Evolutionary conservation across 345 rosid species (phyloP).

Genomic region (Gossypium anomalum): DNA sequence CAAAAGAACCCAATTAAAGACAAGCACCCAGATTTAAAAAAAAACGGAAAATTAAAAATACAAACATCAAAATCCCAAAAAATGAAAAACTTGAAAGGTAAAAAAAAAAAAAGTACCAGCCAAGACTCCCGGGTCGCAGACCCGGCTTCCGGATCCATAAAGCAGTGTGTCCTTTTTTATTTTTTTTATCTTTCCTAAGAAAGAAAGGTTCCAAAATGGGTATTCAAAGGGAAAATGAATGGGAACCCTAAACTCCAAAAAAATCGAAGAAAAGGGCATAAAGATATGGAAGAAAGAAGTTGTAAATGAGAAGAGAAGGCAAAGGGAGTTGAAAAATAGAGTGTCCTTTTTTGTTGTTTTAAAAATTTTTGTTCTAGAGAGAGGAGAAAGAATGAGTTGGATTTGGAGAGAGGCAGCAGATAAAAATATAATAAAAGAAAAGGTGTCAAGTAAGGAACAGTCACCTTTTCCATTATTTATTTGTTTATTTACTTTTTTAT

Average conservation of each 20-base stretch:
- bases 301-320: neutral
- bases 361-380: neutral
- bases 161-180: neutral
- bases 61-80: neutral
- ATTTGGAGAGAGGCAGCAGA: conserved; percentile 8
- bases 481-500: neutral
- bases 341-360: neutral
- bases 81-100: neutral
- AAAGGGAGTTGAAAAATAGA: neutral
- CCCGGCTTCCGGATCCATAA: conserved; percentile 26
- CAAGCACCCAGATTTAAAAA: neutral
- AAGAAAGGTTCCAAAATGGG: neutral
- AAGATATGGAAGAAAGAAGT: neutral
- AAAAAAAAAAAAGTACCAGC: conserved; percentile 14
- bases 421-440: neutral
- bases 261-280: neutral
- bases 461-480: neutral
- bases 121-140: conserved; percentile 19
- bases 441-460: conserved; percentile 5
- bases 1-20: neutral
- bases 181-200: neutral
- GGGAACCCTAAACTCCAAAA: neutral
- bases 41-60: neutral
- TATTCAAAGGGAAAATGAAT: neutral
- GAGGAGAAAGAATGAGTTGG: neutral